phyloP scores from a whole-genome alignment of 768 basidiomycete genomes.

The Boletus coccyginus region DNA sequence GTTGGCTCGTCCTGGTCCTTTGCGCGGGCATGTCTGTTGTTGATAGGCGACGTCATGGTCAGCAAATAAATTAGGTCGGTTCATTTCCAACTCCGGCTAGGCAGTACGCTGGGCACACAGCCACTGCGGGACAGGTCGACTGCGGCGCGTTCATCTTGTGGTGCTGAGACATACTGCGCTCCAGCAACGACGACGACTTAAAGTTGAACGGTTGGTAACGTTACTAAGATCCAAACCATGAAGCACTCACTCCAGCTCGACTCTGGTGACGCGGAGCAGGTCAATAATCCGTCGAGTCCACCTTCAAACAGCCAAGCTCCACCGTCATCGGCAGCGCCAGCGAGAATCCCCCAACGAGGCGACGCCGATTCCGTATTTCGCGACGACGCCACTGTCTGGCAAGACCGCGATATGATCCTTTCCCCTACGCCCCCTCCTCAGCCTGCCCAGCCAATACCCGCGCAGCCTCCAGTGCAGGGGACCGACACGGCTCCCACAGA shows the following conservation, averaged over 20 bases:
- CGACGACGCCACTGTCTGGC: not conserved
- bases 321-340: not conserved
- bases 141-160: not conserved
- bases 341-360: not conserved
- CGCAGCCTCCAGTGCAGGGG: not conserved
- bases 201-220: not conserved
- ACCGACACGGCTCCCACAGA: constrained; percentile 22
- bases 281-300: constrained; percentile 7
- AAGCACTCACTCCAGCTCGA: constrained; percentile 5
- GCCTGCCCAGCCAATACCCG: not conserved
- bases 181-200: not conserved
- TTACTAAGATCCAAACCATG: not conserved
- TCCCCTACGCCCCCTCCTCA: constrained; percentile 15
- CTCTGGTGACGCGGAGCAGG: not conserved
- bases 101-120: not conserved
- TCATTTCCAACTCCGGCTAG: too few relatives aligned
- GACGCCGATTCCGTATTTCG: not conserved
- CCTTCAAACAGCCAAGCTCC: not conserved
- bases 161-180: not conserved
- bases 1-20: too few relatives aligned
- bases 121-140: not conserved
- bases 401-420: constrained; percentile 17
- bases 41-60: too few relatives aligned
- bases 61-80: too few relatives aligned
- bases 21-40: too few relatives aligned